These are phyloP conservation scores for Psilocybe sp. DNA, from an alignment of 768 basidiomycete genomes.

Conservation along the genomic window DNA sequence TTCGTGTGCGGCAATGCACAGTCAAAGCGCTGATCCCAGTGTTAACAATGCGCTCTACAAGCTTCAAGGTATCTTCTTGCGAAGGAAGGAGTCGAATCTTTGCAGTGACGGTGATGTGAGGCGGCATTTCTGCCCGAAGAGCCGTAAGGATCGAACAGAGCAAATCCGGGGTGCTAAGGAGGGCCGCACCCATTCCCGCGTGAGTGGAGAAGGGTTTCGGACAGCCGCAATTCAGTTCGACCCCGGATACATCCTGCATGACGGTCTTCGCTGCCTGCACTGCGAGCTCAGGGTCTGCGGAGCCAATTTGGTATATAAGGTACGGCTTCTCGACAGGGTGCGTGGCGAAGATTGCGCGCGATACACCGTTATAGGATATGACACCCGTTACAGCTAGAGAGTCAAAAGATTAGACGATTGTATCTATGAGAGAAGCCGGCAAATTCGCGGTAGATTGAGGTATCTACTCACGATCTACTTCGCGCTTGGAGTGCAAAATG, in stretches of 20 bases:
- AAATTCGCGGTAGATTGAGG: no score
- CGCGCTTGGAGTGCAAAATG: slow-evolving; percentile 79
- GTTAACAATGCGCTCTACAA: slow-evolving; percentile 84
- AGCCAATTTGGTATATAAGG: slow-evolving; percentile 94
- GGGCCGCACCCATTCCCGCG: slow-evolving; percentile 94
- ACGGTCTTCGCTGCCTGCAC: slow-evolving; percentile 89
- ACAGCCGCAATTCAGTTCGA: slow-evolving; percentile 98
- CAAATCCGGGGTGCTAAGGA: slow-evolving; percentile 88
- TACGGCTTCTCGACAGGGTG: slow-evolving; percentile 95
- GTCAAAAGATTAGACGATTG: not conserved
- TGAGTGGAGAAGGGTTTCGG: slow-evolving; percentile 95
- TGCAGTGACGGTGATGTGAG: slow-evolving; percentile 84
- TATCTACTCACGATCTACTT: slow-evolving; percentile 74
- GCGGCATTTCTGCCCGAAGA: slow-evolving; percentile 67
- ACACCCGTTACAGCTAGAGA: slow-evolving; percentile 79
- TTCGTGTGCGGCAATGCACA: slow-evolving; percentile 91
- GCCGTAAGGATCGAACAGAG: slow-evolving; percentile 86
- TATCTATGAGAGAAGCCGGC: no score
- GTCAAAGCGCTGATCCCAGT: slow-evolving; percentile 90
- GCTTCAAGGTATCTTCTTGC: slow-evolving; percentile 83
- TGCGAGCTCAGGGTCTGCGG: slow-evolving; percentile 84
- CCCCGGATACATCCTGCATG: slow-evolving; percentile 83
- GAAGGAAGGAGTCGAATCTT: slow-evolving; percentile 89
- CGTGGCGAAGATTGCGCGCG: slow-evolving; percentile 83
- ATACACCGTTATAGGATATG: slow-evolving; percentile 81